A percentile compares a stretch with the other conserved stretches of the same genome.
Conservation (phyloP, 257 asterid species). For the Avicennia marina region DNA sequence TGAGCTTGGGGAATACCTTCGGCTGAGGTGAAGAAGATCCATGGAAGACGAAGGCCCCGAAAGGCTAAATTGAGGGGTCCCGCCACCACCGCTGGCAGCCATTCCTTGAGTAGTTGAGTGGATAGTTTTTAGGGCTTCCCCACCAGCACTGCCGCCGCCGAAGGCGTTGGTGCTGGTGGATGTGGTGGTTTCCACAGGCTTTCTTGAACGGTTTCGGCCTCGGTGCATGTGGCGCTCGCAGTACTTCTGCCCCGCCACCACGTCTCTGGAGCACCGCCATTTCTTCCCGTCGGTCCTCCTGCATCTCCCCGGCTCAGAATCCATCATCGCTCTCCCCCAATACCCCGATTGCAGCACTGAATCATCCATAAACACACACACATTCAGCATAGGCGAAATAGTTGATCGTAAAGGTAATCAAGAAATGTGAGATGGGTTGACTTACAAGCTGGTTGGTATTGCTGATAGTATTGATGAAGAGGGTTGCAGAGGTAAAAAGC, state of each 20-base stretch:
- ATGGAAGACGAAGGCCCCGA: constrained; percentile 54
- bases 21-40: constrained; percentile 56
- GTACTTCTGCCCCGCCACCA: constrained; percentile 81
- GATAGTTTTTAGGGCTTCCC: constrained; percentile 17
- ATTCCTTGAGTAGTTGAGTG: constrained; percentile 9
- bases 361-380: not conserved
- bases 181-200: constrained; percentile 96
- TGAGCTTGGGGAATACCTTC: constrained; percentile 43
- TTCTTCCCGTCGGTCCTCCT: constrained; percentile 95
- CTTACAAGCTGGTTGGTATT: constrained; percentile 62
- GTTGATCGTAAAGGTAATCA: no score
- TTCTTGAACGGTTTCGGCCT: constrained; percentile 98
- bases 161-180: constrained; percentile 16
- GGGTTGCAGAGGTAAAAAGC: constrained; percentile 34
- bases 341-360: constrained; percentile 79
- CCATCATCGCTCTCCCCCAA: constrained; percentile 80
- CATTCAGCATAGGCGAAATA: no score
- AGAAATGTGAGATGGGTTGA: not conserved
- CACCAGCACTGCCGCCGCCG: constrained; percentile 27
- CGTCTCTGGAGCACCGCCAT: constrained; percentile 95
- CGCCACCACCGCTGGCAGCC: constrained; percentile 22
- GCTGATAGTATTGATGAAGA: constrained; percentile 38
- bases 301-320: constrained; percentile 98
- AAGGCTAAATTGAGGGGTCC: constrained; percentile 33
- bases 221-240: constrained; percentile 96